Conservation (phyloP, 352 stramenopile species). For the Phytophthora multivora region DNA sequence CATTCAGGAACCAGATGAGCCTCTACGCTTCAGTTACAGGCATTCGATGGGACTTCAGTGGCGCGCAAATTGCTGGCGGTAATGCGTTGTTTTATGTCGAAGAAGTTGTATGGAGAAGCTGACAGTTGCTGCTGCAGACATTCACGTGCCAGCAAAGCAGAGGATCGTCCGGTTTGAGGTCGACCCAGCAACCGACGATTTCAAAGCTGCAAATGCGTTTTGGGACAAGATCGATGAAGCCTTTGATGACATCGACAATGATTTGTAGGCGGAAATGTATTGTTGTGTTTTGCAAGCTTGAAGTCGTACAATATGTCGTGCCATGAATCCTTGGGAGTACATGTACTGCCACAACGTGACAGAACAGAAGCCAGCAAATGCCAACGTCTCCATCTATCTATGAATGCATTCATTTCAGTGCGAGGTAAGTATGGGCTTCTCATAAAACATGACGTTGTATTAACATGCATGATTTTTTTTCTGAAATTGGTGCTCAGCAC, state of each 20-base stretch:
- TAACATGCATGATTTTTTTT: too few relatives aligned
- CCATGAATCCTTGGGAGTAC: not conserved
- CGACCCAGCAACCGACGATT: conserved; percentile 51
- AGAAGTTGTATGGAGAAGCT: not conserved
- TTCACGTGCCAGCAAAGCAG: conserved; percentile 64
- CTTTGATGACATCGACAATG: conserved; percentile 62
- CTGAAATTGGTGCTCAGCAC: too few relatives aligned
- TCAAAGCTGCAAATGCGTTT: conserved; percentile 61
- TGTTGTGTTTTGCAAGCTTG: not conserved
- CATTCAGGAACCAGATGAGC: conserved; percentile 73
- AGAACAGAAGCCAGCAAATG: not conserved
- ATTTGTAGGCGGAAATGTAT: conserved; percentile 34
- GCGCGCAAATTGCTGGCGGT: conserved; percentile 53
- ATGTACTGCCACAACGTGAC: too few relatives aligned
- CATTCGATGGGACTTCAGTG: conserved; percentile 84
- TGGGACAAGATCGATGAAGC: conserved; percentile 76
- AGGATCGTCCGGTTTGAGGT: conserved; percentile 65
- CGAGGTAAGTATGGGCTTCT: too few relatives aligned
- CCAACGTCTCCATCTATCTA: too few relatives aligned
- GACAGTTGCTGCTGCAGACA: conserved; percentile 40
- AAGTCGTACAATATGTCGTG: too few relatives aligned
- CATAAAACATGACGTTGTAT: too few relatives aligned
- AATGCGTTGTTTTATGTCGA: not conserved
- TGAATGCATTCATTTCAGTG: too few relatives aligned
- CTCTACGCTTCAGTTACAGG: conserved; percentile 75